Percentiles rank a stretch among this genome's conserved stretches.
phyloP scores from a whole-genome alignment of 352 stramenopile genomes.

The Pythium coloratum region DNA sequence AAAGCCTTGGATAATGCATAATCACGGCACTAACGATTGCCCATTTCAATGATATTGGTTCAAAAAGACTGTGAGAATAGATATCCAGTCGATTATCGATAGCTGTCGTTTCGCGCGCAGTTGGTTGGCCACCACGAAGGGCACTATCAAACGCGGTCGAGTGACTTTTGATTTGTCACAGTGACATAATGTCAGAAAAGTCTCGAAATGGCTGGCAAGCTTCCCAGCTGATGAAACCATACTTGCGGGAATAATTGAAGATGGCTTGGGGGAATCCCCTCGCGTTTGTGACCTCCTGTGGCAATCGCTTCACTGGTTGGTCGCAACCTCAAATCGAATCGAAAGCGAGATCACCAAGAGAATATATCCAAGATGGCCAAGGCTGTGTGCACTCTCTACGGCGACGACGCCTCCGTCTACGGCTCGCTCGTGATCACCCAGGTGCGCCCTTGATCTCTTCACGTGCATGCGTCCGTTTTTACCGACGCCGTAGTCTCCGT shows the following conservation, averaged over 20 bases:
- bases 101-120: conserved; percentile 21
- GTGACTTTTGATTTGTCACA: conserved; percentile 6
- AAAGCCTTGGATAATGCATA: neutral
- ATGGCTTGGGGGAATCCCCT: conserved; percentile 1
- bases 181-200: conserved; percentile 1
- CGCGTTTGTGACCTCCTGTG: conserved; percentile 16
- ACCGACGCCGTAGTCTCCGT: neutral
- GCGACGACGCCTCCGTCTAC: conserved; percentile 79
- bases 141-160: neutral
- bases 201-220: neutral
- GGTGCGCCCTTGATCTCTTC: conserved; percentile 20
- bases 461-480: neutral
- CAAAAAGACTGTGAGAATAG: too few relatives aligned
- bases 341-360: conserved; percentile 4
- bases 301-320: conserved; percentile 6
- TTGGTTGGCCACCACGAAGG: conserved; percentile 31
- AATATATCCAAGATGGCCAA: conserved; percentile 60
- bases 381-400: conserved; percentile 86
- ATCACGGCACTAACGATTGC: neutral
- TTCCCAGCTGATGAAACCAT: neutral
- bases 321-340: conserved; percentile 19
- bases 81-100: conserved; percentile 11
- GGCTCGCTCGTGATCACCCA: conserved; percentile 81
- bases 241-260: neutral
- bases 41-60: too few relatives aligned